Evolutionary conservation across 192 early-diverging fungal species (phyloP).

Genomic region (Backusella tarrabulga): DNA sequence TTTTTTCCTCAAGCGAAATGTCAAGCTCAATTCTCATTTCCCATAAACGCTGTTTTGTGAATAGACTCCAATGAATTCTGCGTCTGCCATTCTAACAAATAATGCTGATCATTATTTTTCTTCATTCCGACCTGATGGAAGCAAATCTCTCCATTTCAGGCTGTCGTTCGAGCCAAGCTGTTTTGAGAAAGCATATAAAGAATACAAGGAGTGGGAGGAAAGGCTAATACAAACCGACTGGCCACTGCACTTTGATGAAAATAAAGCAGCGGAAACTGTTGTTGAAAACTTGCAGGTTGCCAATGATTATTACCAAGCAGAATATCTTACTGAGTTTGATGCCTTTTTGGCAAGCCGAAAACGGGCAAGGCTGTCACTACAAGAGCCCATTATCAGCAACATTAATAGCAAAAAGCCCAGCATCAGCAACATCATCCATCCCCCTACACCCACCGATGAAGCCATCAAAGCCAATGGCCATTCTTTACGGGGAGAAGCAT

Average conservation of each 20-base stretch:
- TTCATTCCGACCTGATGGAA: constrained; percentile 62
- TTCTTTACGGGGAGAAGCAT: constrained; percentile 34
- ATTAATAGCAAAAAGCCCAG: neutral
- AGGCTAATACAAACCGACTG: constrained; percentile 72
- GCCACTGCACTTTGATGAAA: constrained; percentile 77
- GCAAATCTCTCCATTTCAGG: constrained; percentile 67
- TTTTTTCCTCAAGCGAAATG: neutral
- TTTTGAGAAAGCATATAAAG: constrained; percentile 64
- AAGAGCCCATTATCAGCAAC: neutral
- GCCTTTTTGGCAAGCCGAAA: constrained; percentile 21
- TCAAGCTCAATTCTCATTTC: no score
- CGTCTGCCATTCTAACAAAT: constrained; percentile 73
- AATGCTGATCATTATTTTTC: constrained; percentile 75
- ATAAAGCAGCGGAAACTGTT: constrained; percentile 19
- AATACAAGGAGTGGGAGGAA: constrained; percentile 77
- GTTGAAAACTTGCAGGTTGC: neutral
- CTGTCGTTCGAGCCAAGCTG: constrained; percentile 75
- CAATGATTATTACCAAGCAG: neutral
- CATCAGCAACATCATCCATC: neutral
- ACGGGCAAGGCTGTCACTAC: neutral
- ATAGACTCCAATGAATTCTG: constrained; percentile 79
- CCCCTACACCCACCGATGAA: neutral
- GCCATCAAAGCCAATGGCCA: constrained; percentile 9
- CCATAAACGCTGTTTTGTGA: neutral
- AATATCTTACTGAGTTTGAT: constrained; percentile 21